Evolutionary conservation across 768 basidiomycete species (phyloP), one percentile per base, ranked within the genome.

Genomic region (Pilatotrama ljubarskyi): DNA sequence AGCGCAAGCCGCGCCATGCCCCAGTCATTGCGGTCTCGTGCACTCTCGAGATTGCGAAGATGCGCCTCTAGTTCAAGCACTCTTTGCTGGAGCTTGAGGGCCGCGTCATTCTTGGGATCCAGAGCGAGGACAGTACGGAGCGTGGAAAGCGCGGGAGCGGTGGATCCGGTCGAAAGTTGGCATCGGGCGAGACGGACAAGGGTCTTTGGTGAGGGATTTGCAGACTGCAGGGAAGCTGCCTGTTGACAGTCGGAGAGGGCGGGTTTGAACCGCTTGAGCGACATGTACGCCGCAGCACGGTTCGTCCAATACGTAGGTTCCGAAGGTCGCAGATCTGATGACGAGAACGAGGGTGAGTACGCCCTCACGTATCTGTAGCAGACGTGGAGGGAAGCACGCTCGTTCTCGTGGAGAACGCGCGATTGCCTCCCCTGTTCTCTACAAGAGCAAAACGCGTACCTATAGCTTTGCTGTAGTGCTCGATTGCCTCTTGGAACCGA

Each of bases 211-310:
- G 87, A 84, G 7, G 89, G 88, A 13, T 75, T 68, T 8, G 63
- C 70, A 8, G 85, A 72, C 73, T 93, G 90, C 5, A 93, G 76
- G 0, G 83, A 73, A 0, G 82, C 79, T 4, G 92, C 93, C 36
- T 78, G 78, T 70, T 91, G 91, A 68, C 91, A 94, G 69, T 95
- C 93, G 37, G 80, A 80, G 17, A 94, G 77, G 0, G 93, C 93
- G 0, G 77, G 74, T 32, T 84, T 79, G 78, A 88, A 95, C 35
- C 83, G 83, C 69, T 93, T 93, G 51, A 90, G 70, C 0, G 85
- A 84, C 84, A 95, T 95, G 69, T 87, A 84, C 2, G 92, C 87
- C 0, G 93, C 93, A 0, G 93, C 93, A 26, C 93, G 85, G 71
- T 95, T 95, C 0, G 91, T 91, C 62, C 88, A 77, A 69, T 89